Evolutionary conservation across 805 yeast species (phyloP), one percentile per base, ranked within the genome.

Genomic region (Barnettozyma pratensis): DNA sequence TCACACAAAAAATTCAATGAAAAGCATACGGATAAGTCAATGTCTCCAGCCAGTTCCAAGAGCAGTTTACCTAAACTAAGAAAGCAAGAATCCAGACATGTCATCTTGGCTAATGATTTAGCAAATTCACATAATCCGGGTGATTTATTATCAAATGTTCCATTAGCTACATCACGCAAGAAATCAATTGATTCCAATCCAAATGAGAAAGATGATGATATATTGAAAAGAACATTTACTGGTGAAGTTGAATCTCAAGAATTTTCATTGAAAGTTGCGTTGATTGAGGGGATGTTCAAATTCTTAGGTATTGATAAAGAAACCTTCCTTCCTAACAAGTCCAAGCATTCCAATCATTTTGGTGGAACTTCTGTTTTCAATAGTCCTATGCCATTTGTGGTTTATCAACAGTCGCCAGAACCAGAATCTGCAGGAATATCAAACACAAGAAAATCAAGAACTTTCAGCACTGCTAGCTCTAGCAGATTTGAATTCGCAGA

Each of bases 91-190:
- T 75, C 81, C 2, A 68, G 77, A 48, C 77, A 77, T 53, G 77
- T 79, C 37, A 77, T 67, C 4, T 66, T 85, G 35, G 78, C 75
- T 8, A 39, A 42, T 6, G 26, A 48, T 28, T 73, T 86, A 2
- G 69, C 83, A 44, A 75, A 77, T 46, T 67, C 77, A 4, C 69
- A 82, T 14, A 88, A 85, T 58, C 96, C 96, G 0, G 96, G 96
- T 30, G 96, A 89, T 61, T 70, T 90, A 45, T 67, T 90, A 9
- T 85, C 96, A 0, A 86, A 85, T 47, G 96, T 84, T 1, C 94
- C 96, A 1, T 63, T 86, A 7, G 74, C 84, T 2, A 68, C 39
- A 25, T 19, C 26, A 30, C 6, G 28, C 10, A 28, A 25, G 35
- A 11, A 29, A 34, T 28, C 29, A 11, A 31, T 26, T 34, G n/a